Conservation (phyloP, 176 grass and related monocot species). For the Cenchrus purpureus region DNA sequence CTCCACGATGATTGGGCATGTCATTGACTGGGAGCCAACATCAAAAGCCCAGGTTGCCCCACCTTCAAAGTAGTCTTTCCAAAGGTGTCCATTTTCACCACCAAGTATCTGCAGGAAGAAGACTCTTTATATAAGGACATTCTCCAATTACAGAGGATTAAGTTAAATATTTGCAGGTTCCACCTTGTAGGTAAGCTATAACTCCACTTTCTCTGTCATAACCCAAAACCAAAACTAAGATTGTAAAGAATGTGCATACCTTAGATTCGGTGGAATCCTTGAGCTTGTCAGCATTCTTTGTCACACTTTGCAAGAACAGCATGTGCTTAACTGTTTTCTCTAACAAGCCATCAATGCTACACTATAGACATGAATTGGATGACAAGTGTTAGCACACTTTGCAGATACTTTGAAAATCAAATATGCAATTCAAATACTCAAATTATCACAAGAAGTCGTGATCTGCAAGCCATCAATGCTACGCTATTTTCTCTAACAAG, state of each 20-base stretch:
- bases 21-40: conserved; percentile 79
- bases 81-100: conserved; percentile 60
- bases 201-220: conserved; percentile 14
- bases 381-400: conserved; percentile 32
- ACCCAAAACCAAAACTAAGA: conserved; percentile 22
- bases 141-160: conserved; percentile 3
- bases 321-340: conserved; percentile 93
- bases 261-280: conserved; percentile 73
- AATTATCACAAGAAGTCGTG: conserved; percentile 31
- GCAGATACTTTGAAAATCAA: conserved; percentile 6
- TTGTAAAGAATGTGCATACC: conserved; percentile 44
- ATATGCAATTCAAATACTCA: conserved; percentile 27
- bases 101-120: conserved; percentile 58
- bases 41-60: conserved; percentile 91
- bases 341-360: conserved; percentile 84
- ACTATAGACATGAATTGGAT: conserved; percentile 56
- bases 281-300: conserved; percentile 76
- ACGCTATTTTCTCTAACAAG: conserved; percentile 72
- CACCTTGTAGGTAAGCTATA: conserved; percentile 9
- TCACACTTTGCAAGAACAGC: conserved; percentile 88
- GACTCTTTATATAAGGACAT: conserved; percentile 24
- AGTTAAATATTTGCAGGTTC: conserved; percentile 24
- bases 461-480: neutral
- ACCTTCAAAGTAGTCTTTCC: conserved; percentile 84
- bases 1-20: conserved; percentile 81